phyloP scores from a whole-genome alignment of 192 early-diverging fungal species.

The Coemansia javaensis region DNA sequence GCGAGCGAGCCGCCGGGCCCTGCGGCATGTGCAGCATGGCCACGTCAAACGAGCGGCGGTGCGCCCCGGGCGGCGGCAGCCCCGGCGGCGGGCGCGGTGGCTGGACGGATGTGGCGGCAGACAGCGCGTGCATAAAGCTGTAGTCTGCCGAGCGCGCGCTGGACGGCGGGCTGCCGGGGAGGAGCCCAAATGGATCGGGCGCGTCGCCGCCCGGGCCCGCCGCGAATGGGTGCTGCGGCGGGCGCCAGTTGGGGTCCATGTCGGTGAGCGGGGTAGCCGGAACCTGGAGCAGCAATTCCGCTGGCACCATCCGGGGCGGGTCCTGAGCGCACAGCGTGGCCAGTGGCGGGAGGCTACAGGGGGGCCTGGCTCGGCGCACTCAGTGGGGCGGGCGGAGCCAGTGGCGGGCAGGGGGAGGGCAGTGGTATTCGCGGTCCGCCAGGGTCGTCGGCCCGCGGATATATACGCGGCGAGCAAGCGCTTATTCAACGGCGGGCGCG shows the following conservation, averaged over 20 bases:
- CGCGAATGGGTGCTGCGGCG: neutral
- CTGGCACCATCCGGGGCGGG: slow-evolving; percentile 8
- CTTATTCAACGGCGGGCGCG: slow-evolving; percentile 3
- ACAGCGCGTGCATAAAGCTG: slow-evolving; percentile 11
- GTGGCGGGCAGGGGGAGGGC: neutral
- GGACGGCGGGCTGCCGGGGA: neutral
- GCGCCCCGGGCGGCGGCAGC: slow-evolving; percentile 4
- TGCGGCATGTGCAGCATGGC: slow-evolving; percentile 10
- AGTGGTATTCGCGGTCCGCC: too few species aligned
- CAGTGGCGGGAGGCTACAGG: neutral
- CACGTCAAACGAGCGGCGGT: slow-evolving; percentile 31
- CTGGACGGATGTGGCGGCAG: slow-evolving; percentile 5
- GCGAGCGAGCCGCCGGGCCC: neutral
- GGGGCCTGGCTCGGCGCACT: too few species aligned
- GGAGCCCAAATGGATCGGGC: neutral
- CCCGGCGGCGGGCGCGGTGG: slow-evolving; percentile 7
- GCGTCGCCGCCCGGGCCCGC: neutral
- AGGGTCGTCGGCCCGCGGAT: too few species aligned
- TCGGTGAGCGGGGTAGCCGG: slow-evolving; percentile 7
- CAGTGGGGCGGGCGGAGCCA: neutral
- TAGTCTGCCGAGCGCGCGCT: neutral
- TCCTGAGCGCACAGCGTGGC: neutral
- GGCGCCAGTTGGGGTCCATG: slow-evolving; percentile 9
- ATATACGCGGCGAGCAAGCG: too few species aligned
- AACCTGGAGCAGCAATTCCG: slow-evolving; percentile 3